These are phyloP conservation scores for Phytophthora lateralis DNA, from an alignment of 352 stramenopile genomes.

Conservation along the genomic window DNA sequence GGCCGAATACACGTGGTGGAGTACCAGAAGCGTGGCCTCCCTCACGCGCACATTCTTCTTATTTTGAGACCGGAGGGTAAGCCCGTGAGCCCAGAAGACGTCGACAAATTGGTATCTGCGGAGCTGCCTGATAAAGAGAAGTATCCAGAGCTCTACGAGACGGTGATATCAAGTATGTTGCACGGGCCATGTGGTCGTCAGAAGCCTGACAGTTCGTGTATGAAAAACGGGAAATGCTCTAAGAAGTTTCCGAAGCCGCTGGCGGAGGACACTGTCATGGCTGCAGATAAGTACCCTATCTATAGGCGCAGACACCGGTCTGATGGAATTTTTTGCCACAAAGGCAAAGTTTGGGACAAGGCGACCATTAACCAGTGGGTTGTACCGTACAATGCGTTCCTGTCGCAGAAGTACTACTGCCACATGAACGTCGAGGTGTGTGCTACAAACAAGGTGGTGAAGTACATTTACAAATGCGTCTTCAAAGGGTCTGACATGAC, in stretches of 20 bases:
- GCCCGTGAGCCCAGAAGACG: conserved; percentile 1
- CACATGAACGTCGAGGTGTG: conserved; percentile 70
- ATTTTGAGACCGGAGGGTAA: conserved; percentile 45
- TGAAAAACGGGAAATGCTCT: conserved; percentile 28
- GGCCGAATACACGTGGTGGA: conserved; percentile 46
- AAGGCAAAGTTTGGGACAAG: conserved; percentile 17
- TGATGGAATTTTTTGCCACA: not conserved
- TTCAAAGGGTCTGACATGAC: conserved; percentile 54
- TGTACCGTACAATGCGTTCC: conserved; percentile 63
- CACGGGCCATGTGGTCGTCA: conserved; percentile 13
- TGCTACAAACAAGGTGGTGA: conserved; percentile 34
- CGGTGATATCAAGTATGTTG: conserved; percentile 18
- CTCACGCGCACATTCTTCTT: conserved; percentile 52
- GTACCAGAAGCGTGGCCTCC: conserved; percentile 55
- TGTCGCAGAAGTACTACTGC: conserved; percentile 56
- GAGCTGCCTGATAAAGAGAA: conserved; percentile 25
- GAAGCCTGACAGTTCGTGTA: conserved; percentile 14
- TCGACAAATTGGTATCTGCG: conserved; percentile 27
- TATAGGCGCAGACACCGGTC: conserved; percentile 1
- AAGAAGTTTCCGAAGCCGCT: conserved; percentile 36
- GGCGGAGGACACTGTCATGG: not conserved
- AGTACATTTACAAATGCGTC: conserved; percentile 70
- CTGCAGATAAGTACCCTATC: not conserved
- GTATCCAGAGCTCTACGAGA: conserved; percentile 11
- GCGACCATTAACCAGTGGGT: conserved; percentile 45